Conservation (phyloP, 2,329 filamentous ascomycete species). For the Epichloe gansuensis region DNA sequence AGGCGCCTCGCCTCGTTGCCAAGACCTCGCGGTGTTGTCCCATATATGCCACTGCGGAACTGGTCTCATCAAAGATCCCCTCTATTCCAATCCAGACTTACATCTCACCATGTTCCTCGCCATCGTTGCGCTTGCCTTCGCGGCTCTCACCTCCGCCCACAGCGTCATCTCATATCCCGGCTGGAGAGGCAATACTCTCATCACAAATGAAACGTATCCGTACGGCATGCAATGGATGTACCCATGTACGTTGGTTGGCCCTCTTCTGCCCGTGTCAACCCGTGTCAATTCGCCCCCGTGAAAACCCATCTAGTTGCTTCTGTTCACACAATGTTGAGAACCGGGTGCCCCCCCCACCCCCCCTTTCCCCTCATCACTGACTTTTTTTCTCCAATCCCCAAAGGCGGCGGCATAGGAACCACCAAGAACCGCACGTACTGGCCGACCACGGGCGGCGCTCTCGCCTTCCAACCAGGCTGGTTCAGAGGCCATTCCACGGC, state of each 20-base stretch:
- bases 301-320: background rate
- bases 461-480: slow-evolving; percentile 90
- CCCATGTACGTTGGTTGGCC: slow-evolving; percentile 53
- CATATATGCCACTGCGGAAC: background rate
- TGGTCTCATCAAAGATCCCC: background rate
- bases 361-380: too few species aligned
- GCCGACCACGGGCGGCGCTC: slow-evolving; percentile 76
- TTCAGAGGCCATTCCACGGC: slow-evolving; percentile 78
- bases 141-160: slow-evolving; percentile 49
- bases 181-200: slow-evolving; percentile 76
- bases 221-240: slow-evolving; percentile 95
- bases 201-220: slow-evolving; percentile 64
- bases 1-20: background rate
- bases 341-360: background rate
- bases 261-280: too few species aligned
- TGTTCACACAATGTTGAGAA: background rate
- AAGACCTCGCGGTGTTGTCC: background rate
- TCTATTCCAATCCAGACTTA: background rate
- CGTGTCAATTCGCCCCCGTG: background rate
- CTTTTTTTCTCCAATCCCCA: slow-evolving; percentile 1
- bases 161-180: slow-evolving; percentile 78
- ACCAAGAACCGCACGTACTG: slow-evolving; percentile 81
- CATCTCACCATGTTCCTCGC: background rate
- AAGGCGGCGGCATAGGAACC: slow-evolving; percentile 71
- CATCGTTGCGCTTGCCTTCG: slow-evolving; percentile 28